Base-by-base conservation (phyloP, 1,284 basidiomycete species). In the Apiotrichum domesticum region DNA sequence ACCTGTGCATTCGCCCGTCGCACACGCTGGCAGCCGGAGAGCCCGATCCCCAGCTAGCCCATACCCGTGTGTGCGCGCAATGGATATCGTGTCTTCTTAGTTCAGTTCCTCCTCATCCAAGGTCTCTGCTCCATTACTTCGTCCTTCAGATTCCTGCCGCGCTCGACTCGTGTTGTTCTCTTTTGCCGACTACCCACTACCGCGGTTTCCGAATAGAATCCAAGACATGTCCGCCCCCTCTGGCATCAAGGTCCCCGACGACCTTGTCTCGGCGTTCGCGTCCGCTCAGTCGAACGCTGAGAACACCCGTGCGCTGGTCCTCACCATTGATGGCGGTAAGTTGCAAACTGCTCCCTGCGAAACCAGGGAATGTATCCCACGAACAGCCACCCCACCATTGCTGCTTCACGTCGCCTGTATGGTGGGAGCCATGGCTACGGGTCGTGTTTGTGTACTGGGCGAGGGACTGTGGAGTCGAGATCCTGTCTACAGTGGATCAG, bases 301-400 rank as follows among this genome's bases (percentile, higher is more conserved):
- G 5, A 56, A 64, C 32, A 64, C 68, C 43, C 63, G 75, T 46
- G 74, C 75, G 4, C 57, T 77, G 33, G 73, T 75, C n/a, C 72
- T 76, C 60, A 61, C 62, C 40, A 77, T 77, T 50, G 71, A 75
- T 39, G 70, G 69, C 14, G 74, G 73, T 75, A 56, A 64, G 72
- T 69, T 29, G 29, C 3, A 29, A 29, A 3, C 29, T 29, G 29
- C 29, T 29, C 29, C 29, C 29, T 3, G 29, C 29, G 29, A 29
- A 29, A 29, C 29, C 29, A 29, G 29, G 3, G 29, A 29, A 29
- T 29, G 29, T 29, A 29, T 29, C 29, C 29, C 29, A 29, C 29
- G 29, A 29, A 29, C 29, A 29, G 29, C 29, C 29, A 29, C 29
- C 29, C 29, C 29, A 29, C 3, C 3, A 29, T 29, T 29, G 29